These are phyloP conservation scores for Paraphaeosphaeria sporulosa DNA, from an alignment of 2,329 filamentous ascomycete species.

Conservation along the genomic window DNA sequence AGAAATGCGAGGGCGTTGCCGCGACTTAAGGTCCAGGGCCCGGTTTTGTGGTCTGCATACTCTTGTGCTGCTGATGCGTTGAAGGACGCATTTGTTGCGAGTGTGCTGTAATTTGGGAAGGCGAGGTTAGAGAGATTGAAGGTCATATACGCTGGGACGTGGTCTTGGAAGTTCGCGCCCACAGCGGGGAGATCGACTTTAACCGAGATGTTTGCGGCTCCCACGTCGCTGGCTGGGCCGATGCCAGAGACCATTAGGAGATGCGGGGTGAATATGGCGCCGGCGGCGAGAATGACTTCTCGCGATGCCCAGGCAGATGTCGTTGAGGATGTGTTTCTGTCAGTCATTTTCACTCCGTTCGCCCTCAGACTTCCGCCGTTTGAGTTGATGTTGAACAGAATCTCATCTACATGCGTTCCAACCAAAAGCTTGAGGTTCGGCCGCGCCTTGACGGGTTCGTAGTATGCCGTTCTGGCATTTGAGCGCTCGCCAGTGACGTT, in stretches of 20 bases:
- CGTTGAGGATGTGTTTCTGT: not conserved
- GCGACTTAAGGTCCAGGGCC: constrained; percentile 36
- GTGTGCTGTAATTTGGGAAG: constrained; percentile 33
- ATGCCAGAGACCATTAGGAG: constrained; percentile 48
- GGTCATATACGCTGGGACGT: constrained; percentile 30
- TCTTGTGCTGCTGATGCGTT: constrained; percentile 40
- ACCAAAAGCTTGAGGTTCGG: constrained; percentile 32
- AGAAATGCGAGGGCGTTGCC: constrained; percentile 37
- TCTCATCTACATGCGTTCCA: constrained; percentile 33
- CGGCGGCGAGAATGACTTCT: constrained; percentile 69
- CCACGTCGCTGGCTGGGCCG: constrained; percentile 33
- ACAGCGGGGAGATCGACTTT: constrained; percentile 42
- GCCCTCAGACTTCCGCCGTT: constrained; percentile 3
- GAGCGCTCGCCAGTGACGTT: not conserved
- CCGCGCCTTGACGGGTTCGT: constrained; percentile 15
- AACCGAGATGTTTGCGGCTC: constrained; percentile 31
- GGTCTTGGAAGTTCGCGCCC: constrained; percentile 47
- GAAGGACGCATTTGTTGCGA: constrained; percentile 42
- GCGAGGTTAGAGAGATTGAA: constrained; percentile 32
- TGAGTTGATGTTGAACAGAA: constrained; percentile 26
- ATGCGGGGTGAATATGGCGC: constrained; percentile 64
- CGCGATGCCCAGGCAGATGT: constrained; percentile 28
- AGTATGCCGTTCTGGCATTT: not conserved
- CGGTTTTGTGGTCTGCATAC: constrained; percentile 42
- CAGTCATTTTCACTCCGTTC: constrained; percentile 18